Percentiles rank a stretch among this genome's conserved stretches.
Evolutionary conservation across 2,329 filamentous ascomycete genomes (phyloP).

Genomic region (Xylaria sp.): DNA sequence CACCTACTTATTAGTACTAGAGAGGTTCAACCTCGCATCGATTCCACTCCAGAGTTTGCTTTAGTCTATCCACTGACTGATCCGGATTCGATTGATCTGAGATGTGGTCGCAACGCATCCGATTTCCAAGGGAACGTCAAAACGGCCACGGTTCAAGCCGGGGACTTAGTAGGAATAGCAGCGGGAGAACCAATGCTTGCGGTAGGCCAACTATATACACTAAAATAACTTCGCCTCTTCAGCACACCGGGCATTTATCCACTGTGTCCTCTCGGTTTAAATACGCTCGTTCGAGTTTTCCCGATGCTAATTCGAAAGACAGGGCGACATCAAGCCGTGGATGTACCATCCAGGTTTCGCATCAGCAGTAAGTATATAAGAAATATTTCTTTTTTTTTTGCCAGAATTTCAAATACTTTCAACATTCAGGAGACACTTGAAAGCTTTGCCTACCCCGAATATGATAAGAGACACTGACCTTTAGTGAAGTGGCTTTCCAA

Average conservation of each 20-base stretch:
- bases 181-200: constrained; percentile 4
- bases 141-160: constrained; percentile 12
- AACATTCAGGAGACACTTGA: neutral
- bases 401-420: neutral
- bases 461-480: neutral
- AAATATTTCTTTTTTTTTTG: neutral
- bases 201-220: neutral
- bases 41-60: neutral
- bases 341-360: constrained; percentile 20
- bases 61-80: constrained; percentile 3
- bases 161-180: constrained; percentile 7
- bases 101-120: constrained; percentile 15
- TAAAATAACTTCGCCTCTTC: neutral
- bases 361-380: constrained; percentile 6
- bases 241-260: neutral
- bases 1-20: neutral
- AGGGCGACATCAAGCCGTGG: constrained; percentile 17
- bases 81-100: constrained; percentile 10
- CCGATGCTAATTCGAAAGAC: neutral
- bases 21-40: neutral
- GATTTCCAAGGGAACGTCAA: constrained; percentile 2
- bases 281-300: neutral
- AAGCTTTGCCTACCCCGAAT: neutral
- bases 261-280: neutral
- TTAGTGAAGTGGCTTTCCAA: constrained; percentile 17